Evolutionary conservation across 2,329 filamentous ascomycete genomes (phyloP).

Genomic region (Aspergillus caelatus): DNA sequence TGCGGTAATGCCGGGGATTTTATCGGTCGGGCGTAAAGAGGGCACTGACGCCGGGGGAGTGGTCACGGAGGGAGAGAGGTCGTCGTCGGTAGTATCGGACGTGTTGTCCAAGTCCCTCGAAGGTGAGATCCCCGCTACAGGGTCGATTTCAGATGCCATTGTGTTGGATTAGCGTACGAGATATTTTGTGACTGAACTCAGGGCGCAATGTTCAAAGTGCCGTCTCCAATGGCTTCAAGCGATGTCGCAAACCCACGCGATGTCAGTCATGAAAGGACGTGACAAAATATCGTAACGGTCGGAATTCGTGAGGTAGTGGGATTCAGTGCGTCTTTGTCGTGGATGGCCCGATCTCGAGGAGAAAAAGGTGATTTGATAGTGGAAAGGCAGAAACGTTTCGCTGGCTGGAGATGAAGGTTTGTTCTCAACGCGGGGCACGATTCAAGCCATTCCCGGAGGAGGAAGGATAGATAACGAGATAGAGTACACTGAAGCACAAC

Average conservation of each 20-base stretch:
- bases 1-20: constrained; percentile 62
- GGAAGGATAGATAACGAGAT: constrained; percentile 5
- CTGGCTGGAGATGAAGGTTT: constrained; percentile 3
- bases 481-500: neutral
- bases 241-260: constrained; percentile 3
- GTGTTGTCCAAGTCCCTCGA: constrained; percentile 24
- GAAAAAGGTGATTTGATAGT: neutral
- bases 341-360: neutral
- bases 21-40: constrained; percentile 30
- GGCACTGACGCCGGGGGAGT: constrained; percentile 40
- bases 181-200: neutral
- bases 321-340: neutral
- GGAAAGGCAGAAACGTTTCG: constrained; percentile 11
- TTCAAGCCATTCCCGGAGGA: constrained; percentile 5
- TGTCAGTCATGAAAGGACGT: neutral
- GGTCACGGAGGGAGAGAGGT: constrained; percentile 25
- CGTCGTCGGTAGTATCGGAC: constrained; percentile 25
- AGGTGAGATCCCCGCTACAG: constrained; percentile 24
- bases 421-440: constrained; percentile 11
- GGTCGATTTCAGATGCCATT: constrained; percentile 27
- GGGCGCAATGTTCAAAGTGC: constrained; percentile 9
- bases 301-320: neutral
- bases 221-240: constrained; percentile 14
- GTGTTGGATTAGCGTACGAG: constrained; percentile 4
- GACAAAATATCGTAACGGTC: constrained; percentile 3